A percentile compares a stretch with the other conserved stretches of the same genome.
These are phyloP conservation scores for Suillus plorans DNA, from an alignment of 768 basidiomycete genomes.

Conservation along the genomic window DNA sequence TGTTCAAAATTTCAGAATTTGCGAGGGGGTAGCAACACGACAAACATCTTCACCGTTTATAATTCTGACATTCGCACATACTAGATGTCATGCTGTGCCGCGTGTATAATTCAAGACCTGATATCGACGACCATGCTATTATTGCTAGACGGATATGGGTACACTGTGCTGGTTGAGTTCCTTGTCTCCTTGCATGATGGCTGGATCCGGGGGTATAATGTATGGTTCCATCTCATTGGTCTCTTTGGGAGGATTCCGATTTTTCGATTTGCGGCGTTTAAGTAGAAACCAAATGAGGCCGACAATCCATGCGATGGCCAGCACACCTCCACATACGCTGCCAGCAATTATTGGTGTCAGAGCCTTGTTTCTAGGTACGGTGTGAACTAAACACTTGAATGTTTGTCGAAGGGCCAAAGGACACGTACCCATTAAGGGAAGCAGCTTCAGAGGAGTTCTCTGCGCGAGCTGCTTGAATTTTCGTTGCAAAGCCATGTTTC, in stretches of 20 bases:
- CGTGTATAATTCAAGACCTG: background rate
- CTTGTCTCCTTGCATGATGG: conserved; percentile 51
- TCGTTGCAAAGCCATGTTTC: background rate
- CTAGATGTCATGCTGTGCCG: background rate
- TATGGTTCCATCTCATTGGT: conserved; percentile 45
- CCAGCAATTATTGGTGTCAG: conserved; percentile 65
- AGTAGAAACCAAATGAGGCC: conserved; percentile 58
- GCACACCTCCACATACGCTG: conserved; percentile 50
- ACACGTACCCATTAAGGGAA: conserved; percentile 38
- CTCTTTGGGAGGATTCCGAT: conserved; percentile 40
- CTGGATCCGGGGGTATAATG: conserved; percentile 68
- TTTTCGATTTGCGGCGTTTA: conserved; percentile 49
- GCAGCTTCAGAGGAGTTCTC: conserved; percentile 39
- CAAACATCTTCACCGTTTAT: background rate
- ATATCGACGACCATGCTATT: background rate
- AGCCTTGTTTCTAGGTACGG: conserved; percentile 43
- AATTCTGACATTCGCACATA: background rate
- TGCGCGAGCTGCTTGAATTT: conserved; percentile 11
- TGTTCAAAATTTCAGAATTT: background rate
- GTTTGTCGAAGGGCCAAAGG: background rate
- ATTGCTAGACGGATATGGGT: conserved; percentile 8
- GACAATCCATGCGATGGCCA: conserved; percentile 46
- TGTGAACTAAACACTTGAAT: background rate
- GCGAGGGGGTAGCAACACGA: background rate
- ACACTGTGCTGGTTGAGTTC: conserved; percentile 38